Percentiles rank a stretch among this genome's conserved stretches.
Conservation (phyloP, 371 early-diverging fungal genomes). For the Mortierella sp. region DNA sequence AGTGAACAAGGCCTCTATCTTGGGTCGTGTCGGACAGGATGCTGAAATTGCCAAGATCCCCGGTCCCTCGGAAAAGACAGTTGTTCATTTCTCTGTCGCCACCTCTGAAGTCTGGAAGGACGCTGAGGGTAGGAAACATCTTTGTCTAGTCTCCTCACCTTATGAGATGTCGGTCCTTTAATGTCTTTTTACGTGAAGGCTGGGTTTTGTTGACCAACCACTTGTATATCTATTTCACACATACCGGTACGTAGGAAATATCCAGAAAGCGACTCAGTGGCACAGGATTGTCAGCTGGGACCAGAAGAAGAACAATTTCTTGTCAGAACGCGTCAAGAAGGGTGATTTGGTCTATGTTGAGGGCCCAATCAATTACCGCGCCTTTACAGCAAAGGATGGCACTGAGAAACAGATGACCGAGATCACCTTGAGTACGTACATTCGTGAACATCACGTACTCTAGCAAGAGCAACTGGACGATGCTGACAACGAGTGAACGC, state of each 20-base stretch:
- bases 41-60: slow-evolving; percentile 57
- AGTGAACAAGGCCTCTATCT: slow-evolving; percentile 66
- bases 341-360: slow-evolving; percentile 75
- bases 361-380: slow-evolving; percentile 68
- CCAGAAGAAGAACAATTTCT: slow-evolving; percentile 54
- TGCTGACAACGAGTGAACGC: neutral
- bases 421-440: slow-evolving; percentile 54
- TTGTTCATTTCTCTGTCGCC: slow-evolving; percentile 68
- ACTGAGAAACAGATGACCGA: slow-evolving; percentile 64
- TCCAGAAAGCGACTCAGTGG: slow-evolving; percentile 70
- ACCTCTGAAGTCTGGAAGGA: slow-evolving; percentile 66
- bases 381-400: slow-evolving; percentile 72
- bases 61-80: slow-evolving; percentile 48
- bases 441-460: neutral
- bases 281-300: slow-evolving; percentile 66
- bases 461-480: no score
- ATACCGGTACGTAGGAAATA: slow-evolving; percentile 66
- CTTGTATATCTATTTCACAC: no score
- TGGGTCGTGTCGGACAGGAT: slow-evolving; percentile 67
- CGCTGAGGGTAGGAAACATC: slow-evolving; percentile 58
- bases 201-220: no score
- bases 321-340: slow-evolving; percentile 62
- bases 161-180: neutral
- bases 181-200: neutral
- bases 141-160: neutral